Base-by-base conservation (phyloP, 768 basidiomycete genomes). In the Strobilomyces confusus region DNA sequence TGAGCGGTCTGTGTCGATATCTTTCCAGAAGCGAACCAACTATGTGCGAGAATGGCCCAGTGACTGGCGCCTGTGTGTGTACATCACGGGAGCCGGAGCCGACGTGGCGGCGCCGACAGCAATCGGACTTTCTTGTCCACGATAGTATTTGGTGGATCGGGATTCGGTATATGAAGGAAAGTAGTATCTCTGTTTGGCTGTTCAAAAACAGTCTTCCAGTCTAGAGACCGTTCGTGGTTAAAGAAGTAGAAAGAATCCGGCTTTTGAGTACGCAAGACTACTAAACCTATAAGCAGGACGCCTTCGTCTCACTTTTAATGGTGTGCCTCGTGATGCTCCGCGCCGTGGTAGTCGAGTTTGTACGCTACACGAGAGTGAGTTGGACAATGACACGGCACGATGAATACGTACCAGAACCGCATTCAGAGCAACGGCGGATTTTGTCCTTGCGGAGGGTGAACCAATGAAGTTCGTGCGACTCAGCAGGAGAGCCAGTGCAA, bases 401-500 rank as follows among this genome's bases (percentile, higher is more conserved):
- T 14, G 26, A 46, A 44, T 26, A 73, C 85, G 47, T 65, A 95
- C 93, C 91, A 51, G 87, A 93, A 62, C 95, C 95, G 61, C 95
- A 98, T 74, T 98, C 95, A 13, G 82, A 77, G 83, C 95, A 98
- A 68, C 95, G 88, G 58, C 78, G 76, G 59, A 79, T 76, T 71
- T 85, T 83, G 63, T 87, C 78, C 62, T 82, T 78, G 55, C 71
- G 77, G 62, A 89, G 58, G 56, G 67, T 80, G 69, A 93, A 83
- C 95, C 95, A 98, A 63, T 84, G 77, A 49, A 94, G 79, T 63
- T 98, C 92, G 74, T 98, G 95, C 32, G 93, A 95, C 73, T 98
- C 95, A 42, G 89, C 91, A 11, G 95, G 95, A 65, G 80, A 84
- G 48, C 95, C 95, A 38, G 95, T 94, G 80, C 95, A 98, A 43